A percentile compares a stretch with the other conserved stretches of the same genome.
Evolutionary conservation across 495 filamentous ascomycete genomes (phyloP).

Genomic region (Durotheca rogersii): DNA sequence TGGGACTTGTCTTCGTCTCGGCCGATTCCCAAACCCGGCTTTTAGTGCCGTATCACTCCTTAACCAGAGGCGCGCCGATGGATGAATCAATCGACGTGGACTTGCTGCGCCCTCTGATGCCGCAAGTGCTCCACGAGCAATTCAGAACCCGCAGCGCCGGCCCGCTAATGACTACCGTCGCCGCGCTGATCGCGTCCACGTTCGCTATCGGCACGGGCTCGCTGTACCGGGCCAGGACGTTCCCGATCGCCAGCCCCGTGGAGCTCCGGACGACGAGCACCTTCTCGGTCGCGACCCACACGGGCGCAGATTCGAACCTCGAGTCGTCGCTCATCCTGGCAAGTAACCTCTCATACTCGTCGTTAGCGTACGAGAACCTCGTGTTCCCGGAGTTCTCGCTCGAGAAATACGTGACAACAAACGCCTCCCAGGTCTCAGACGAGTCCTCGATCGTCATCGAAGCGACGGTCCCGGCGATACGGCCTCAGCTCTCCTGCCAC

Average conservation of each 20-base stretch:
- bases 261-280: slow-evolving; percentile 21
- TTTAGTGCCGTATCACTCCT: slow-evolving; percentile 20
- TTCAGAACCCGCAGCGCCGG: slow-evolving; percentile 15
- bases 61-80: slow-evolving; percentile 13
- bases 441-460: slow-evolving; percentile 7
- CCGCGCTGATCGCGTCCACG: slow-evolving; percentile 16
- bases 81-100: slow-evolving; percentile 19
- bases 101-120: slow-evolving; percentile 20
- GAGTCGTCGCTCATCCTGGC: slow-evolving; percentile 24
- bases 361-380: slow-evolving; percentile 29
- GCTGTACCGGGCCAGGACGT: slow-evolving; percentile 15
- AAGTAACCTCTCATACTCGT: slow-evolving; percentile 27
- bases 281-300: slow-evolving; percentile 14
- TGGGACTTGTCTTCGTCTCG: slow-evolving; percentile 20
- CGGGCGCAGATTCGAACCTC: background rate
- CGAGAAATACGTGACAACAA: slow-evolving; percentile 10
- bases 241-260: slow-evolving; percentile 11
- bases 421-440: background rate
- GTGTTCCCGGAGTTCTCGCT: slow-evolving; percentile 21
- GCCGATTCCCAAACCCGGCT: slow-evolving; percentile 13
- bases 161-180: slow-evolving; percentile 10
- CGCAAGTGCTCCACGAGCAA: slow-evolving; percentile 15
- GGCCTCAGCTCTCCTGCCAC: slow-evolving; percentile 23
- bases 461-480: slow-evolving; percentile 20
- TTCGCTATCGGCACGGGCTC: slow-evolving; percentile 18